A percentile compares a stretch with the other conserved stretches of the same genome.
Evolutionary conservation across 805 yeast genomes (phyloP).

Genomic region (Pichia rugopelliculosa): DNA sequence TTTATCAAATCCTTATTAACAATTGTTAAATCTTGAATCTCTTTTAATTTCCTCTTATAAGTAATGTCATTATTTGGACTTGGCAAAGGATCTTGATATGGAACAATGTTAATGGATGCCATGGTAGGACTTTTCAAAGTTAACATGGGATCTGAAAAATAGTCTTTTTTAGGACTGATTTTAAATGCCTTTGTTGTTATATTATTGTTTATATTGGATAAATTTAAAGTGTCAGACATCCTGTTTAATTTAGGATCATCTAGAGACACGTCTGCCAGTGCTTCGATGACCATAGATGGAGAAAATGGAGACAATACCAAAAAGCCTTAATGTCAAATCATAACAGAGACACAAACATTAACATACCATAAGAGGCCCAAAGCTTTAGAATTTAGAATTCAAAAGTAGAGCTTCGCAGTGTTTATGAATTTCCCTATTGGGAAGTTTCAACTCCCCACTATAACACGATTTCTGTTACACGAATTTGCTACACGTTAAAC

Average conservation of each 20-base stretch:
- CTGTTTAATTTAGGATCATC: neutral
- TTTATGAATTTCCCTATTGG: slow-evolving; percentile 2
- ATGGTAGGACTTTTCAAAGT: neutral
- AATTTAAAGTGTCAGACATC: neutral
- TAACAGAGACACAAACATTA: neutral
- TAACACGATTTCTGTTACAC: neutral
- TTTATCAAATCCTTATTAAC: slow-evolving; percentile 24
- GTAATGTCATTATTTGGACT: neutral
- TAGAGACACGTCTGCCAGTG: neutral
- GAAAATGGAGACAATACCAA: neutral
- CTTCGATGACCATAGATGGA: neutral
- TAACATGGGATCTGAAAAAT: neutral
- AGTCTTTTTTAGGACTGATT: neutral
- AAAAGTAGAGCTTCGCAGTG: neutral
- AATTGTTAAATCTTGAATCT: slow-evolving; percentile 23
- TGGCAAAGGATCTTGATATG: neutral
- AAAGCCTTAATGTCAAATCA: neutral
- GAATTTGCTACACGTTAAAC: neutral
- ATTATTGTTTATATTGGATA: neutral
- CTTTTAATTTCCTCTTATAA: slow-evolving; percentile 23
- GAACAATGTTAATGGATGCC: slow-evolving; percentile 1
- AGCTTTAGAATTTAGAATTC: neutral
- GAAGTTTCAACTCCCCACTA: neutral
- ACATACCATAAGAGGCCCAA: neutral
- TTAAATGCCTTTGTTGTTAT: neutral